Evolutionary conservation across 257 asterid species (phyloP).

Genomic region (Dorcoceras hygrometricum): DNA sequence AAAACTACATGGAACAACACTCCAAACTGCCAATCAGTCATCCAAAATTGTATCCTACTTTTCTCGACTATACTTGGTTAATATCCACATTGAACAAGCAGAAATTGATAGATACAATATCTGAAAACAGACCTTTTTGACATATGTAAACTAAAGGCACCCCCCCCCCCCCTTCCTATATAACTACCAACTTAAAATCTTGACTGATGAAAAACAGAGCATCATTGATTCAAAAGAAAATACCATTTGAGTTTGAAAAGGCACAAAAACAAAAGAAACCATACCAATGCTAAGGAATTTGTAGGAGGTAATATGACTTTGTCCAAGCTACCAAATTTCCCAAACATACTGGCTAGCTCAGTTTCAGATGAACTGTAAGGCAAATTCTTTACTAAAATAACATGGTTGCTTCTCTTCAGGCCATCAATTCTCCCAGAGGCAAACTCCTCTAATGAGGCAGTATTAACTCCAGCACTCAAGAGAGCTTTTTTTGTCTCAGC

Average conservation of each 20-base stretch:
- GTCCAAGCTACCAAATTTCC: conserved; percentile 83
- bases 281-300: conserved; percentile 89
- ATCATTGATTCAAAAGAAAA: conserved; percentile 4
- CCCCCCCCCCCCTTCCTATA: no score
- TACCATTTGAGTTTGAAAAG: neutral
- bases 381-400: conserved; percentile 85
- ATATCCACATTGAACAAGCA: neutral
- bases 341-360: conserved; percentile 76
- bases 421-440: conserved; percentile 77
- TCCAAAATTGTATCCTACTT: no score
- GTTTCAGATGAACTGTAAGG: conserved; percentile 84
- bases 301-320: conserved; percentile 80
- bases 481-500: conserved; percentile 90
- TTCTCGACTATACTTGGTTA: no score
- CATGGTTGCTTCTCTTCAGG: conserved; percentile 84
- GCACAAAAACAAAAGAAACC: conserved; percentile 18
- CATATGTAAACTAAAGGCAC: neutral
- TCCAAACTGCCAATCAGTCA: no score
- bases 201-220: neutral
- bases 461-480: conserved; percentile 73
- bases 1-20: no score
- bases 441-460: conserved; percentile 68
- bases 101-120: neutral
- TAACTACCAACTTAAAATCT: no score
- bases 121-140: neutral